Base-by-base conservation (phyloP, 768 basidiomycete species). In the Auriscalpium orientale region DNA sequence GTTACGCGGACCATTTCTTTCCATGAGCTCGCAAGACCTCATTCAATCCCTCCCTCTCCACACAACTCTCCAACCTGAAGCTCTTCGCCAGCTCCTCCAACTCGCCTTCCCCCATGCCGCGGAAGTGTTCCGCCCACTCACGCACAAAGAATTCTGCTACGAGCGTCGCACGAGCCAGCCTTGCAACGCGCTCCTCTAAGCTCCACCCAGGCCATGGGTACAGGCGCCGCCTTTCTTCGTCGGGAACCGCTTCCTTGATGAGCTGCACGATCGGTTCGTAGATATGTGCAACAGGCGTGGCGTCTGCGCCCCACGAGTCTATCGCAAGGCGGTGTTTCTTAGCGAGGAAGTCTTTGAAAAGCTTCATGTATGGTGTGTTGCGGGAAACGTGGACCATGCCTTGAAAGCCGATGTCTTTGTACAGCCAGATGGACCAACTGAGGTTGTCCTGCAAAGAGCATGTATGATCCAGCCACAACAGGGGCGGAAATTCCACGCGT, bases 1-100 rank as follows among this genome's bases (percentile, higher is more conserved):
- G 22, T 28, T 28, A 28, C 22, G 5, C 2, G 22, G 28, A 28
- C 28, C 28, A 28, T 7, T 28, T 28, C 28, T 28, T 51, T 35
- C 34, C 50, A 20, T 51, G 50, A 12, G 33, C 62, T 44, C 36
- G 60, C 57, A 66, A 54, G n/a, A 58, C 62, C 49, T 53, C 59
- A 46, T 63, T 63, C 54, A 63, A 45, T 15, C 64, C 62, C 22
- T 65, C 62, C 36, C 58, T 51, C 52, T 76, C 70, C 22, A 64
- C 54, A 59, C 75, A 76, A 53, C 75, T 70, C 51, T 71, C 73
- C 46, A 76, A 71, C 58, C 69, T 66, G 65, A 78, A 78, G 63
- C 69, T 71, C 40, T 67, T 68, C 2, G 75, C 75, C 21, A 77
- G 54, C 51, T 62, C 71, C 48, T 76, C 74, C 35, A 77, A 66